phyloP scores from a whole-genome alignment of 148 eudicot species.

The Arbutus unedo region DNA sequence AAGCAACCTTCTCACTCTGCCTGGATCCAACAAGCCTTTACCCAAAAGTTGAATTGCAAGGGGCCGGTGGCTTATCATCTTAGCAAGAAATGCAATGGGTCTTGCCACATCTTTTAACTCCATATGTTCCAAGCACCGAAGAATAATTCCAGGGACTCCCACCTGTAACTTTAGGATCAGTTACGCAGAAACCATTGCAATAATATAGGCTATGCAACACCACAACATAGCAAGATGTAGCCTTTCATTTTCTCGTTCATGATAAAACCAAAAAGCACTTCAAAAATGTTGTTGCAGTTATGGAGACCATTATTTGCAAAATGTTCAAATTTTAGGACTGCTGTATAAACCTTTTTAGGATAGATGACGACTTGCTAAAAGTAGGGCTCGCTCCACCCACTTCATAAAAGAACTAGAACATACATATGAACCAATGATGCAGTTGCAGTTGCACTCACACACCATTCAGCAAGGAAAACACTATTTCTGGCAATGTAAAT shows the following conservation, averaged over 20 bases:
- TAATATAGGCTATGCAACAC: neutral
- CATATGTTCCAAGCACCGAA: constrained; percentile 75
- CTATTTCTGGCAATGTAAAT: neutral
- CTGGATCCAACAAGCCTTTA: constrained; percentile 75
- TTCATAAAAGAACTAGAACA: neutral
- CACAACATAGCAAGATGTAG: neutral
- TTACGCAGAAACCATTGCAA: neutral
- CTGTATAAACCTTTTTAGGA: neutral
- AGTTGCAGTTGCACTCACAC: neutral
- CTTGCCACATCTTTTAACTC: constrained; percentile 69
- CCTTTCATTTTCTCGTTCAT: neutral
- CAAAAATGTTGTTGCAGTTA: constrained; percentile 2
- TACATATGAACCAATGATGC: neutral
- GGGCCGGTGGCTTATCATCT: constrained; percentile 64
- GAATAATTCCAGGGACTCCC: constrained; percentile 64
- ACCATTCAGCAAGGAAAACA: constrained; percentile 1
- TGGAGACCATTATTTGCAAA: neutral
- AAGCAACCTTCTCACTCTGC: constrained; percentile 68
- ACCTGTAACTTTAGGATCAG: constrained; percentile 39
- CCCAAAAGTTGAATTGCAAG: constrained; percentile 71
- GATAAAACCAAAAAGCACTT: neutral
- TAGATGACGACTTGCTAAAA: neutral
- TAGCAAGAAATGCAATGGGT: constrained; percentile 87
- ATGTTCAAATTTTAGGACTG: neutral
- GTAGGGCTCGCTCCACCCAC: neutral